Conservation (phyloP, 345 rosid genomes). For the Rubroshorea leprosula region DNA sequence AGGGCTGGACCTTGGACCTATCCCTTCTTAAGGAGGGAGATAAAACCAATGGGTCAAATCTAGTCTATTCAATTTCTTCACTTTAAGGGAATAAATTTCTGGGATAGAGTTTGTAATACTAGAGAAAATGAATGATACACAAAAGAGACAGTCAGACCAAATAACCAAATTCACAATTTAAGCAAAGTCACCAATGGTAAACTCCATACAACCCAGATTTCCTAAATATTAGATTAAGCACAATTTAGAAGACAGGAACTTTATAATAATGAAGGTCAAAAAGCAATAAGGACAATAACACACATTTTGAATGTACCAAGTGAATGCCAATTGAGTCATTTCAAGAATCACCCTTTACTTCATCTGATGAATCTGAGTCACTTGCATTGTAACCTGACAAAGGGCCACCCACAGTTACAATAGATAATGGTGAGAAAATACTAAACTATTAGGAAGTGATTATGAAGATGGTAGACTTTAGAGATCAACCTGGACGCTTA, state of each 20-base stretch:
- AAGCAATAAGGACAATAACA: neutral
- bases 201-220: neutral
- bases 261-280: neutral
- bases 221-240: too few relatives aligned
- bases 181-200: neutral
- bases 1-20: too few relatives aligned
- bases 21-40: neutral
- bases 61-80: neutral
- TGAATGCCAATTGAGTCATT: too few relatives aligned
- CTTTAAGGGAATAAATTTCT: neutral
- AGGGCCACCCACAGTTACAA: conserved; percentile 5
- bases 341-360: conserved; percentile 42
- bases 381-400: conserved; percentile 81
- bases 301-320: conserved; percentile 20
- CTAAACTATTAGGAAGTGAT: neutral
- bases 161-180: neutral
- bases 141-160: neutral
- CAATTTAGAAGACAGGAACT: neutral
- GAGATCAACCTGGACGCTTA: conserved; percentile 77
- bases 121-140: neutral
- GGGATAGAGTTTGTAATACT: too few relatives aligned
- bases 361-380: conserved; percentile 92
- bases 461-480: neutral
- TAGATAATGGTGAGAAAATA: neutral
- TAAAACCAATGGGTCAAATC: neutral